Evolutionary conservation across 2,329 filamentous ascomycete species (phyloP).

Genomic region (Trichoderma koningiopsis): DNA sequence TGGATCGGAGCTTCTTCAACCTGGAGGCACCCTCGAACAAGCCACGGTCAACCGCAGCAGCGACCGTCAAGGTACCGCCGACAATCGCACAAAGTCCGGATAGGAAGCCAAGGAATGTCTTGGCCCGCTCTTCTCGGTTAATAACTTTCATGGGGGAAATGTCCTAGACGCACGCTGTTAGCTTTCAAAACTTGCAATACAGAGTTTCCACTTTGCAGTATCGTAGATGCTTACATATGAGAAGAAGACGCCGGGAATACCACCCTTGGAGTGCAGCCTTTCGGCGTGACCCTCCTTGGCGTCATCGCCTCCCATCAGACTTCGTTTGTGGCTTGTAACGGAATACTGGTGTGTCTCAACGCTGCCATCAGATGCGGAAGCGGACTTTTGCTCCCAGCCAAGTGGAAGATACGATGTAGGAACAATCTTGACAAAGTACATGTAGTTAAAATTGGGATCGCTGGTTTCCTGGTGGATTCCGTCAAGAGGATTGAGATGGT

Average conservation of each 20-base stretch:
- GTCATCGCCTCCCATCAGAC: conserved; percentile 80
- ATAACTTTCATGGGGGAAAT: conserved; percentile 99
- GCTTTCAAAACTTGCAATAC: neutral
- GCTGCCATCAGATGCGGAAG: conserved; percentile 49
- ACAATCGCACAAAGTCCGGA: conserved; percentile 94
- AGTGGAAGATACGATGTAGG: conserved; percentile 92
- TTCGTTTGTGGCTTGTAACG: conserved; percentile 94
- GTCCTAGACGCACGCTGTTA: conserved; percentile 57
- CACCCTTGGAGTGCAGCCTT: conserved; percentile 82
- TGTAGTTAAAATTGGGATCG: conserved; percentile 89
- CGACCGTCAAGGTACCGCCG: conserved; percentile 92
- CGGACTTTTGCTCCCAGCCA: conserved; percentile 69
- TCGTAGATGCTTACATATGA: conserved; percentile 74
- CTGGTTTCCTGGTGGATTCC: conserved; percentile 72
- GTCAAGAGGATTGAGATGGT: conserved; percentile 92
- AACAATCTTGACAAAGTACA: conserved; percentile 99
- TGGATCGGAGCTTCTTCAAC: conserved; percentile 81
- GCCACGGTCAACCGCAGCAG: conserved; percentile 87
- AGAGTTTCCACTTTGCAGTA: neutral
- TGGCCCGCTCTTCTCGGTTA: conserved; percentile 87
- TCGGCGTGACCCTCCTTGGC: conserved; percentile 88
- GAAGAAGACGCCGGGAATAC: conserved; percentile 98
- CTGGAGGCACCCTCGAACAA: conserved; percentile 85
- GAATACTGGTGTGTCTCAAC: conserved; percentile 98
- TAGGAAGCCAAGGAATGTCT: conserved; percentile 89